Evolutionary conservation across 2,329 filamentous ascomycete species (phyloP).

Genomic region (Plectosphaerella plurivora): DNA sequence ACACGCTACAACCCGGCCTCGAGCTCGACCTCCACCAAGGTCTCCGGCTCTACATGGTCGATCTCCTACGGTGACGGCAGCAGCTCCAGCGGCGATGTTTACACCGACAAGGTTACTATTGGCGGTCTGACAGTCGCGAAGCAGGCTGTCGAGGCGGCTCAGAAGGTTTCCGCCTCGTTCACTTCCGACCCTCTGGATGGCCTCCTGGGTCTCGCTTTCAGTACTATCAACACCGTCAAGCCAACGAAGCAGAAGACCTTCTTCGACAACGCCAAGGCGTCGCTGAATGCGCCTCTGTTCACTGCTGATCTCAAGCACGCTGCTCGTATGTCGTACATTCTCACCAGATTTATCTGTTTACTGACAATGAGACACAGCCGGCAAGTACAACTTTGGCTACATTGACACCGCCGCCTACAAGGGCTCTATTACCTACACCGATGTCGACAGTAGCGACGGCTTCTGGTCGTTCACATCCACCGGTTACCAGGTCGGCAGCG

Average conservation of each 20-base stretch:
- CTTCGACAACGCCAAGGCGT: conserved; percentile 11
- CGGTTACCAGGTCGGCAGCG: conserved; percentile 14
- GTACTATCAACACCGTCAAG: conserved; percentile 26
- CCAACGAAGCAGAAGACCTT: conserved; percentile 27
- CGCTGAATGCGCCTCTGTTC: conserved; percentile 9
- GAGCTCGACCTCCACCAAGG: conserved; percentile 19
- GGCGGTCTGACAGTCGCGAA: conserved; percentile 19
- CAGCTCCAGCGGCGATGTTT: conserved; percentile 23
- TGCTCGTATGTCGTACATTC: conserved; percentile 25
- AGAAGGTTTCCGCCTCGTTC: conserved; percentile 19
- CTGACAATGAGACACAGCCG: conserved; percentile 21
- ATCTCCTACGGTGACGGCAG: conserved; percentile 28
- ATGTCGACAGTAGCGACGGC: conserved; percentile 50
- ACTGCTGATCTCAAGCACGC: conserved; percentile 12
- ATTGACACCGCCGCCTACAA: conserved; percentile 54
- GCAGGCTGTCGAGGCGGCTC: conserved; percentile 25
- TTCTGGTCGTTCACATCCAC: conserved; percentile 57
- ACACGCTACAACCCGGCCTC: conserved; percentile 21
- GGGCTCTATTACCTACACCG: conserved; percentile 51
- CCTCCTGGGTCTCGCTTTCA: conserved; percentile 64
- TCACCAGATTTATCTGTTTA: conserved; percentile 19
- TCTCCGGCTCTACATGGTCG: conserved; percentile 20
- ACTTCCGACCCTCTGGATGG: conserved; percentile 40
- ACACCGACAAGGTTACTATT: conserved; percentile 23
- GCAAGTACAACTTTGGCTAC: conserved; percentile 33